phyloP scores from a whole-genome alignment of 2,329 filamentous ascomycete species.

The Myrmaecium sp. region DNA sequence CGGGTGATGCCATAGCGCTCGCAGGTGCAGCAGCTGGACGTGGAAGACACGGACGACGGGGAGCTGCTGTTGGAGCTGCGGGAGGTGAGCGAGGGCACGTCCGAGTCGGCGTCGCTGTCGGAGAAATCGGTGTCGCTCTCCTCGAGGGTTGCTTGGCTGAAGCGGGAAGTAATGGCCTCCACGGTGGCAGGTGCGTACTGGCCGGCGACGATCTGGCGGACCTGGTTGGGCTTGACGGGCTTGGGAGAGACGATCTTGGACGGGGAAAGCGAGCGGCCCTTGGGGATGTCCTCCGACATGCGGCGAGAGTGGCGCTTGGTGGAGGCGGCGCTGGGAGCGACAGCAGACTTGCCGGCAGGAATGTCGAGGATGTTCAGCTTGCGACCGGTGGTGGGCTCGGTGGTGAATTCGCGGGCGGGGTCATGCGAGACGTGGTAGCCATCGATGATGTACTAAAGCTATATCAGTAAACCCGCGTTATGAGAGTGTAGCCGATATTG shows the following conservation, averaged over 20 bases:
- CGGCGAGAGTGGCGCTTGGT: constrained; percentile 30
- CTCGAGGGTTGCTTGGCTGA: constrained; percentile 44
- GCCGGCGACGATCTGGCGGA: constrained; percentile 68
- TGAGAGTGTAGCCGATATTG: background rate
- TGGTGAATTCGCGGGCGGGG: constrained; percentile 72
- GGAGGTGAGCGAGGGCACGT: constrained; percentile 59
- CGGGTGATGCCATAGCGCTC: constrained; percentile 95
- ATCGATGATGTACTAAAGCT: constrained; percentile 72
- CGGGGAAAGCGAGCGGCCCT: constrained; percentile 73
- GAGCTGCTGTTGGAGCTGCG: constrained; percentile 54
- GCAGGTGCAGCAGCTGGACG: constrained; percentile 58
- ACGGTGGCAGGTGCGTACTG: constrained; percentile 62
- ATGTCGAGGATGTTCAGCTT: constrained; percentile 96
- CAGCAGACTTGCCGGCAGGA: constrained; percentile 36
- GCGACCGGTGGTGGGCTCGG: constrained; percentile 91
- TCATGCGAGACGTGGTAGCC: constrained; percentile 97
- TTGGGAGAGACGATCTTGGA: constrained; percentile 85
- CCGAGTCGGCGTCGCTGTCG: constrained; percentile 46
- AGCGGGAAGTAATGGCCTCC: constrained; percentile 64
- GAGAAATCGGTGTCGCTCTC: constrained; percentile 30
- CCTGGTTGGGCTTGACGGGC: constrained; percentile 75
- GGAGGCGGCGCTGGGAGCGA: constrained; percentile 26
- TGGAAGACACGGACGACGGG: constrained; percentile 45
- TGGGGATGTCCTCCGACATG: constrained; percentile 53
- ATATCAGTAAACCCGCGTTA: constrained; percentile 1